Evolutionary conservation across 805 yeast species (phyloP), one percentile per base, ranked within the genome.

Genomic region (Pichia cephalocereana): DNA sequence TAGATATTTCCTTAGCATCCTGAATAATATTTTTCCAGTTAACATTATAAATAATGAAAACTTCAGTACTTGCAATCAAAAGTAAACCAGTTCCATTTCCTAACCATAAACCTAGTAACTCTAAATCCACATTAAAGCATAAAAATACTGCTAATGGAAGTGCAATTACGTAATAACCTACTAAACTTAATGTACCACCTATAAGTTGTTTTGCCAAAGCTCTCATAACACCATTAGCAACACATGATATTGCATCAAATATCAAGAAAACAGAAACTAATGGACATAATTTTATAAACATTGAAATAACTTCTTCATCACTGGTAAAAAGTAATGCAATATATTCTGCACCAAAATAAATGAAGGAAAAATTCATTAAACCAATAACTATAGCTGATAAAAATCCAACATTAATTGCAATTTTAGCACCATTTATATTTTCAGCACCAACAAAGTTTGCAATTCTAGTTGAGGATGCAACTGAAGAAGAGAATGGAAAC

Each of bases 151-250:
- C 84, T 37, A 81, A 54, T 0, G 95, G 95, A 39, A 85, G 69
- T 1, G 87, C 90, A 52, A 83, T 66, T 4, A 74, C 71, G 62
- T 86, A 86, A 64, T 86, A 86, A 0, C 82, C 76, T n/a, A 83
- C 59, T 42, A 86, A 69, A 57, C 85, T 86, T 45, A 86, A 68
- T 12, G 76, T 54, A 0, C 91, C 87, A 3, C 95, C 95, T 42
- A 83, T 71, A 44, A 72, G 75, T 61, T 86, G 95, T 42, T 80
- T 67, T 0, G 91, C 95, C 61, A 83, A 82, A 2, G 90, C 89
- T 51, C 95, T 68, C 49, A 86, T 66, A 36, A 83, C 73, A 1
- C 90, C 93, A 40, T 83, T 80, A 3, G 87, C 80, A 17, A 84
- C 80, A 41, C 83, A 77, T 15, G 86, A 83, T 17, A 83, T 60